Evolutionary conservation across 352 stramenopile species (phyloP).

Genomic region (Pythium rishiriense): DNA sequence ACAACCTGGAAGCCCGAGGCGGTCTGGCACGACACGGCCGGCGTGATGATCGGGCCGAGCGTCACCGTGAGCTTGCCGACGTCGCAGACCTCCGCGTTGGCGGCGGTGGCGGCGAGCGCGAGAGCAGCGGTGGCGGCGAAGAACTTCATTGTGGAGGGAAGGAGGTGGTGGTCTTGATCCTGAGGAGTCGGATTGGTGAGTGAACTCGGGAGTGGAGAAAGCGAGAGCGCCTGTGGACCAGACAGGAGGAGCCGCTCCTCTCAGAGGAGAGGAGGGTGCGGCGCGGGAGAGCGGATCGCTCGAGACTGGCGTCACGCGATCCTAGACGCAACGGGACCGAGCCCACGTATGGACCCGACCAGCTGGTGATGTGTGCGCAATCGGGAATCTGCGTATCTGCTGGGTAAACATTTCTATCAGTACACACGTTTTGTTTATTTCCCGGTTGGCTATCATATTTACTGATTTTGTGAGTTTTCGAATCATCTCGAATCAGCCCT

Average conservation of each 20-base stretch:
- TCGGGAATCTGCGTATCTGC: too few relatives aligned
- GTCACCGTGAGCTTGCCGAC: constrained; percentile 6
- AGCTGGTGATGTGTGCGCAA: not conserved
- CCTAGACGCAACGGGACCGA: not conserved
- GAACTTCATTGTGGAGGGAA: constrained; percentile 23
- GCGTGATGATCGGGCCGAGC: constrained; percentile 9
- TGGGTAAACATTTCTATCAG: not conserved
- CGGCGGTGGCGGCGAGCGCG: constrained; percentile 12
- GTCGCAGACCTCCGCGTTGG: constrained; percentile 14
- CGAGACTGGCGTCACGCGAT: constrained; percentile 4
- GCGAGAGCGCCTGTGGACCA: not conserved
- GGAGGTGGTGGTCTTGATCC: not conserved
- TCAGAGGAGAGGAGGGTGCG: not conserved
- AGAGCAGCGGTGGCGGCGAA: constrained; percentile 11
- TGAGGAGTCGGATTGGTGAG: constrained; percentile 17
- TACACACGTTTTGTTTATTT: not conserved
- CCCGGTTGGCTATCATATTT: not conserved
- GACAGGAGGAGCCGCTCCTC: not conserved
- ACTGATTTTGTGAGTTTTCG: not conserved
- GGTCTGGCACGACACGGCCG: constrained; percentile 18
- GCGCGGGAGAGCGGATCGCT: not conserved
- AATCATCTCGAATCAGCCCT: too few relatives aligned
- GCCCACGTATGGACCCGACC: too few relatives aligned
- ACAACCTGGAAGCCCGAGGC: constrained; percentile 14
- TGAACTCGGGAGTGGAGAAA: not conserved